Percentiles rank a stretch among this genome's conserved stretches.
Evolutionary conservation across 192 early-diverging fungal genomes (phyloP).

Genomic region (Mycoemilia scoparia): DNA sequence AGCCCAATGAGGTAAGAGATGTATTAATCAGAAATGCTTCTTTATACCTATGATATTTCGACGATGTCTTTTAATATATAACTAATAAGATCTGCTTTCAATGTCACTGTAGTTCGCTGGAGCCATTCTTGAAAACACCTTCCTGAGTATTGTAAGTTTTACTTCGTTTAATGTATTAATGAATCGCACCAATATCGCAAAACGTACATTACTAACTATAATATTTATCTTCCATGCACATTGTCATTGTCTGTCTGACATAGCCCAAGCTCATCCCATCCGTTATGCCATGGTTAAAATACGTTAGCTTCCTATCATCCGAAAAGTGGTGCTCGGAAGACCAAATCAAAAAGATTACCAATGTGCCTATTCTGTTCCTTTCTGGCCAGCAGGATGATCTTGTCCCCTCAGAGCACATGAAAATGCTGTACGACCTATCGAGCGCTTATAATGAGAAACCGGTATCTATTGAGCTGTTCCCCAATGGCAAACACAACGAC

Average conservation of each 20-base stretch:
- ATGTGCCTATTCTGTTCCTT: slow-evolving; percentile 62
- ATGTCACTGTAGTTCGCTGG: slow-evolving; percentile 66
- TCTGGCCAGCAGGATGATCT: slow-evolving; percentile 72
- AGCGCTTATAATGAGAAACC: slow-evolving; percentile 14
- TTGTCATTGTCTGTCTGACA: no score
- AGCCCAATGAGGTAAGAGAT: no score
- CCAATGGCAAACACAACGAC: slow-evolving; percentile 80
- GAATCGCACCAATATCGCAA: not conserved
- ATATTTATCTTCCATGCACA: not conserved
- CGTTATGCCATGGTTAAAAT: slow-evolving; percentile 57
- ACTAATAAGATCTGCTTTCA: not conserved
- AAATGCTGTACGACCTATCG: slow-evolving; percentile 42
- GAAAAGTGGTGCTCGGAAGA: slow-evolving; percentile 77
- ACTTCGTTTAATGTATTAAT: not conserved
- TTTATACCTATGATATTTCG: not conserved
- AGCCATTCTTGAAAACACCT: slow-evolving; percentile 88
- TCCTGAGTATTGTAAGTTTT: slow-evolving; percentile 67
- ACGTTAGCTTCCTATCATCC: slow-evolving; percentile 62
- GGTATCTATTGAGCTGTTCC: slow-evolving; percentile 42
- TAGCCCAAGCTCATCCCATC: slow-evolving; percentile 74
- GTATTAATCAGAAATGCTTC: not conserved
- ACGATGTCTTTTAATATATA: not conserved
- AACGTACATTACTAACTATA: not conserved
- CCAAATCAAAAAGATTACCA: slow-evolving; percentile 41
- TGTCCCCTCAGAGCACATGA: slow-evolving; percentile 78